phyloP scores from a whole-genome alignment of 2,329 filamentous ascomycete species.

The Cyclaneusma minus region DNA sequence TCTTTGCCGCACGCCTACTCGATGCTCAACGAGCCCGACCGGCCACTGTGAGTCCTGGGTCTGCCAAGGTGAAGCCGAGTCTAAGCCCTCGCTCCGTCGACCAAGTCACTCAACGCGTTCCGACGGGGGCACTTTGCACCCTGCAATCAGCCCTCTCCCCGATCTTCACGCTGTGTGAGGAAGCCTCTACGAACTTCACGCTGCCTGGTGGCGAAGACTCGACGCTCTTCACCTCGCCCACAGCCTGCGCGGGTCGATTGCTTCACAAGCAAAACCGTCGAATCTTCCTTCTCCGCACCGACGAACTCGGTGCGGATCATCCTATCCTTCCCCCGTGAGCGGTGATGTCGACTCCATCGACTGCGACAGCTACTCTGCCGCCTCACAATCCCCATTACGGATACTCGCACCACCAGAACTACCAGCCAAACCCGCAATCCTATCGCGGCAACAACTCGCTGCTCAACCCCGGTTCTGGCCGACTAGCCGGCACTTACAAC shows the following conservation, averaged over 20 bases:
- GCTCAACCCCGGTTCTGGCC: constrained; percentile 15
- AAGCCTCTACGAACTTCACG: too few relatives aligned
- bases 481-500: constrained; percentile 16
- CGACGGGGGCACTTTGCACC: not conserved
- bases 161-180: not conserved
- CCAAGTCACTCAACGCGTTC: not conserved
- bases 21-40: too few relatives aligned
- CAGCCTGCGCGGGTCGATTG: too few relatives aligned
- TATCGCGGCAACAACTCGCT: constrained; percentile 31
- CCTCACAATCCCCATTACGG: constrained; percentile 50
- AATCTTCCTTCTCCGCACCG: too few relatives aligned
- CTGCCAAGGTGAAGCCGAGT: not conserved
- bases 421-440: constrained; percentile 34
- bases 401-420: constrained; percentile 39
- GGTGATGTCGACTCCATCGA: constrained; percentile 68
- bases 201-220: too few relatives aligned
- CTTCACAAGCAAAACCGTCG: too few relatives aligned
- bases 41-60: too few relatives aligned
- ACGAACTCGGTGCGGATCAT: too few relatives aligned
- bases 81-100: not conserved
- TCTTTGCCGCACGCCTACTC: too few relatives aligned
- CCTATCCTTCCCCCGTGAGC: too few relatives aligned
- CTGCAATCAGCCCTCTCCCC: not conserved
- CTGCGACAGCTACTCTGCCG: constrained; percentile 57
- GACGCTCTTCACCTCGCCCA: too few relatives aligned